phyloP scores from a whole-genome alignment of 495 filamentous ascomycete species.

The Penicillium cataractarum region DNA sequence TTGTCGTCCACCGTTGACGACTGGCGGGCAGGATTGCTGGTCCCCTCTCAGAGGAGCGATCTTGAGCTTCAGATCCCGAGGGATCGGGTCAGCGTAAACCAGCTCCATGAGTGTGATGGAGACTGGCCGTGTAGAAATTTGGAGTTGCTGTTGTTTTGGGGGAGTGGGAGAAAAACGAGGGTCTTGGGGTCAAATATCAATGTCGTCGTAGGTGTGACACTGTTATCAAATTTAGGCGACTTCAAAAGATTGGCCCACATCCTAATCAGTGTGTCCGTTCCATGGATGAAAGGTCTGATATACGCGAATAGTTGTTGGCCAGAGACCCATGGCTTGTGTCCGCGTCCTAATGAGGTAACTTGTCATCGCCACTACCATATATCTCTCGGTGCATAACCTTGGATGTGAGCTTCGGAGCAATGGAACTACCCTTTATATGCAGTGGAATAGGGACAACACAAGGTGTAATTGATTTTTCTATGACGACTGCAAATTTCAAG shows the following conservation, averaged over 20 bases:
- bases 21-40: background rate
- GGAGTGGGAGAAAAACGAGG: background rate
- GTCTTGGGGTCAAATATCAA: background rate
- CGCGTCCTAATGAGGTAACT: background rate
- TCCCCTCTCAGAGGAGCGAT: background rate
- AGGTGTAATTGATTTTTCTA: background rate
- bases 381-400: background rate
- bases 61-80: background rate
- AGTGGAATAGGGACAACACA: background rate
- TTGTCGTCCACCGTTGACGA: background rate
- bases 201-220: background rate
- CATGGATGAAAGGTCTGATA: background rate
- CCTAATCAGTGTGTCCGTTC: slow-evolving; percentile 1
- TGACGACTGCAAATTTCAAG: background rate
- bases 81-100: background rate
- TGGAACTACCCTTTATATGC: background rate
- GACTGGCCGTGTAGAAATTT: background rate
- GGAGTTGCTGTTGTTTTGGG: background rate
- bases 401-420: background rate
- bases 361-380: background rate
- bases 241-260: slow-evolving; percentile 9
- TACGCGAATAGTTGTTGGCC: background rate
- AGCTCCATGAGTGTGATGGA: background rate
- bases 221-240: background rate
- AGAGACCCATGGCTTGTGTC: background rate